A percentile compares a stretch with the other conserved stretches of the same genome.
These are phyloP conservation scores for Nothopassalora personata DNA, from an alignment of 2,329 filamentous ascomycete genomes.

Conservation along the genomic window DNA sequence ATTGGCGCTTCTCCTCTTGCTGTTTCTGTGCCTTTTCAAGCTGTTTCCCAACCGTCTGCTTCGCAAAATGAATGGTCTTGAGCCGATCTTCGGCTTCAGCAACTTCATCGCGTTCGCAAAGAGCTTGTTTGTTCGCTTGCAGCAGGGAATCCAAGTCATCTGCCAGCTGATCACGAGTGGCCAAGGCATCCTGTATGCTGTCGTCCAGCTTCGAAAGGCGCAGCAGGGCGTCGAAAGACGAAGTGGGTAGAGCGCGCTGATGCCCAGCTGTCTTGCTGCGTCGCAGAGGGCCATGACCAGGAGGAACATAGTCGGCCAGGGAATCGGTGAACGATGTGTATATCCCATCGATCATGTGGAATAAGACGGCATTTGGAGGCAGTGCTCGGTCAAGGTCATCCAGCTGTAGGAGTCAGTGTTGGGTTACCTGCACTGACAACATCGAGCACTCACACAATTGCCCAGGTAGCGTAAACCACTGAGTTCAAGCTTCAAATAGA, in stretches of 20 bases:
- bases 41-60: constrained; percentile 60
- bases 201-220: constrained; percentile 81
- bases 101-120: constrained; percentile 32
- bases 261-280: not conserved
- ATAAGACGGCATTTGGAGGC: constrained; percentile 75
- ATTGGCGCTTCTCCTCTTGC: constrained; percentile 62
- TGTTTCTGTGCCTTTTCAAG: constrained; percentile 58
- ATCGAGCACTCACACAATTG: constrained; percentile 42
- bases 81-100: constrained; percentile 43
- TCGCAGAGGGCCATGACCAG: constrained; percentile 34
- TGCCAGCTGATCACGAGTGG: constrained; percentile 67
- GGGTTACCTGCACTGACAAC: constrained; percentile 2
- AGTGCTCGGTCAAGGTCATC: constrained; percentile 65
- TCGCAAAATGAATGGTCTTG: constrained; percentile 45
- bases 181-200: constrained; percentile 83
- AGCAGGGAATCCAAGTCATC: constrained; percentile 64
- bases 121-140: constrained; percentile 34
- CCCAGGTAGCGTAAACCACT: constrained; percentile 73
- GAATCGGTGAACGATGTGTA: constrained; percentile 53
- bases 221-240: constrained; percentile 84
- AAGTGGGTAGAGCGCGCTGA: constrained; percentile 53
- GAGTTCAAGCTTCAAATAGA: constrained; percentile 68
- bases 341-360: constrained; percentile 79
- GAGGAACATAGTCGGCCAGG: constrained; percentile 21
- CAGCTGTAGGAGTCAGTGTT: constrained; percentile 32